These are phyloP conservation scores for Rhizopogon rudus DNA, from an alignment of 768 basidiomycete genomes.

Conservation along the genomic window DNA sequence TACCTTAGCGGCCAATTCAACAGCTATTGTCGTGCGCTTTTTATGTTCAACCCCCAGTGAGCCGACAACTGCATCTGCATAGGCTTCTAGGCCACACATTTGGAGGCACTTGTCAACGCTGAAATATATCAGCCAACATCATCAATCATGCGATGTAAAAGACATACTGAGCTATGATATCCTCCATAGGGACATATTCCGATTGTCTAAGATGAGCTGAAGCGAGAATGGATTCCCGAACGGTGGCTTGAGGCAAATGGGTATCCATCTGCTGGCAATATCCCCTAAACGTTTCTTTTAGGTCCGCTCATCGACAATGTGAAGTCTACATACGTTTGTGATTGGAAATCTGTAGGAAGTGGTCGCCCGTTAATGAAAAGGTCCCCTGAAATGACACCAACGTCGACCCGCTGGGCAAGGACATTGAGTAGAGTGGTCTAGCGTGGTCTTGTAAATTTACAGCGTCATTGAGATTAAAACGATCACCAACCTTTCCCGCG, in stretches of 20 bases:
- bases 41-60: constrained; percentile 65
- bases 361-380: constrained; percentile 41
- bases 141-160: neutral
- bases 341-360: constrained; percentile 44
- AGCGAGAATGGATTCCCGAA: constrained; percentile 74
- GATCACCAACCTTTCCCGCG: constrained; percentile 36
- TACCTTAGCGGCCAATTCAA: constrained; percentile 79
- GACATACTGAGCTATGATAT: constrained; percentile 78
- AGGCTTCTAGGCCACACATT: constrained; percentile 61
- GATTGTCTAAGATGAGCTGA: constrained; percentile 82
- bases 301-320: neutral
- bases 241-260: constrained; percentile 70
- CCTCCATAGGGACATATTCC: constrained; percentile 49
- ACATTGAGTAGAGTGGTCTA: constrained; percentile 49
- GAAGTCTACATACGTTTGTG: constrained; percentile 40
- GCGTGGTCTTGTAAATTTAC: neutral
- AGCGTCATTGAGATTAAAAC: constrained; percentile 12
- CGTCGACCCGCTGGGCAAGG: constrained; percentile 33
- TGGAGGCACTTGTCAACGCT: constrained; percentile 52
- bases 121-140: neutral
- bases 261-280: constrained; percentile 88
- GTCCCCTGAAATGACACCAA: constrained; percentile 36
- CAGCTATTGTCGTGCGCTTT: constrained; percentile 84
- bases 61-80: constrained; percentile 66
- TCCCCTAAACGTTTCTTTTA: constrained; percentile 38